phyloP scores from a whole-genome alignment of 495 filamentous ascomycete genomes.

The Lasiosphaeriaceae sp. region DNA sequence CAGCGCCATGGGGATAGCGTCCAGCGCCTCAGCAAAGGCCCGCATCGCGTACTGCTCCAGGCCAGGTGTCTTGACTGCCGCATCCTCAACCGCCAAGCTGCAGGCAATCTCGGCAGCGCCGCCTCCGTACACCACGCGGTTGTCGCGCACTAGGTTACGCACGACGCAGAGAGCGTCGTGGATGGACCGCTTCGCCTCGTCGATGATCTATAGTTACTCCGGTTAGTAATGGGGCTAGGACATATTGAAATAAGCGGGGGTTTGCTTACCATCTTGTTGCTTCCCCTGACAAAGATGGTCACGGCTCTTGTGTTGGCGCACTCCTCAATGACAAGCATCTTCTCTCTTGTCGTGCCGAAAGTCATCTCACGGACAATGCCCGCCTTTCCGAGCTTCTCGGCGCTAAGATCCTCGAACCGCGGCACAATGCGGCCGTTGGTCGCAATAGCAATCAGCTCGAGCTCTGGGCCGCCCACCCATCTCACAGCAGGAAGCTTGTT shows the following conservation, averaged over 20 bases:
- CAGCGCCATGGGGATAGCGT: constrained; percentile 92
- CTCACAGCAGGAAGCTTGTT: constrained; percentile 93
- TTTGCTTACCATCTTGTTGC: constrained; percentile 91
- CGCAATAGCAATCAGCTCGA: constrained; percentile 97
- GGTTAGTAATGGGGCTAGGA: background rate
- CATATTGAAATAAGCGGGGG: background rate
- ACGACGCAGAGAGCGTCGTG: constrained; percentile 98
- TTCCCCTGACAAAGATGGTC: constrained; percentile 91
- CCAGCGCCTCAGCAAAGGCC: constrained; percentile 91
- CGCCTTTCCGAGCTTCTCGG: constrained; percentile 85
- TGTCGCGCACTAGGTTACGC: constrained; percentile 91
- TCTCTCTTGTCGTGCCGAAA: constrained; percentile 96
- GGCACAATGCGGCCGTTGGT: constrained; percentile 97
- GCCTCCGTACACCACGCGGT: constrained; percentile 97
- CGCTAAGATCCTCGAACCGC: constrained; percentile 87
- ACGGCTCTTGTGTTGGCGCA: constrained; percentile 97
- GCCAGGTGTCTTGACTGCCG: constrained; percentile 89
- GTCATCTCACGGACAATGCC: constrained; percentile 90
- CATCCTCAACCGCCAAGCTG: constrained; percentile 92
- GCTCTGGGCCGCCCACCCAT: constrained; percentile 98
- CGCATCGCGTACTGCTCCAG: constrained; percentile 99
- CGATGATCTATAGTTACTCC: constrained; percentile 70
- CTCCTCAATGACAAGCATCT: constrained; percentile 99
- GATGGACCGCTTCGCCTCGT: constrained; percentile 95
- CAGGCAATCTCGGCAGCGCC: constrained; percentile 98